Evolutionary conservation across 2,329 filamentous ascomycete genomes (phyloP).

Genomic region (Anisogramma anomala): DNA sequence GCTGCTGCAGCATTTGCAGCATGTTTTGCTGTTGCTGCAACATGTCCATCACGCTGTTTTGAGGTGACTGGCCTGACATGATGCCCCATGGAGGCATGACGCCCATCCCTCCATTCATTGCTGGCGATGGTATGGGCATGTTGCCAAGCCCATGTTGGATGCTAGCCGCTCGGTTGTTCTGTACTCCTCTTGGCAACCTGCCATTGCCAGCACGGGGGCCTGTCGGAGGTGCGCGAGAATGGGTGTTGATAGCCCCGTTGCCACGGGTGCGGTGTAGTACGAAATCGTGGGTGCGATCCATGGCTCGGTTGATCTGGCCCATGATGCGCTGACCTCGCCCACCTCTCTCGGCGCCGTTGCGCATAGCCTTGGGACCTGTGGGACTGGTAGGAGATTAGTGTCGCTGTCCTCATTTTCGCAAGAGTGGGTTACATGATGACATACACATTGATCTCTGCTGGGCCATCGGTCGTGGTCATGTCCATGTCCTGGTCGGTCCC

Average conservation of each 20-base stretch:
- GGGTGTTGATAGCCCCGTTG: conserved; percentile 70
- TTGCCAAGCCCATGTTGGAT: conserved; percentile 39
- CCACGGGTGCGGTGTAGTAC: conserved; percentile 65
- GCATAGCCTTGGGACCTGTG: conserved; percentile 91
- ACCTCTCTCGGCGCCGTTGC: conserved; percentile 51
- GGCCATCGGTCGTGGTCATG: conserved; percentile 47
- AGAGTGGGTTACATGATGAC: conserved; percentile 21
- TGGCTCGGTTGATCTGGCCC: conserved; percentile 69
- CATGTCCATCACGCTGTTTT: conserved; percentile 56
- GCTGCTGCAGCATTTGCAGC: conserved; percentile 64
- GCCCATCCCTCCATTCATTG: conserved; percentile 29
- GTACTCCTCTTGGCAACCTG: conserved; percentile 37
- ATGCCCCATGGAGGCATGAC: conserved; percentile 36
- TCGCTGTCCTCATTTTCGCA: conserved; percentile 4
- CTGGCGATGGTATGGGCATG: conserved; percentile 28
- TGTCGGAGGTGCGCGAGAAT: conserved; percentile 57
- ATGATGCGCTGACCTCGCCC: conserved; percentile 72
- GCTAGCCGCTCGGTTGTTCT: conserved; percentile 38
- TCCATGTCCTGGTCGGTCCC: conserved; percentile 52
- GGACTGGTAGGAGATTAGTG: conserved; percentile 53
- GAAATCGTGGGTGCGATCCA: conserved; percentile 68
- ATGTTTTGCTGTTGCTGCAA: conserved; percentile 79
- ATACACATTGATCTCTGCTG: conserved; percentile 46
- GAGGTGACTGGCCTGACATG: conserved; percentile 35
- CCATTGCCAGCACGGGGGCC: conserved; percentile 52